Evolutionary conservation across 31 red algal genomes (phyloP), one percentile per base, ranked within the genome.

Genomic region (Bonnemaisonia californica): DNA sequence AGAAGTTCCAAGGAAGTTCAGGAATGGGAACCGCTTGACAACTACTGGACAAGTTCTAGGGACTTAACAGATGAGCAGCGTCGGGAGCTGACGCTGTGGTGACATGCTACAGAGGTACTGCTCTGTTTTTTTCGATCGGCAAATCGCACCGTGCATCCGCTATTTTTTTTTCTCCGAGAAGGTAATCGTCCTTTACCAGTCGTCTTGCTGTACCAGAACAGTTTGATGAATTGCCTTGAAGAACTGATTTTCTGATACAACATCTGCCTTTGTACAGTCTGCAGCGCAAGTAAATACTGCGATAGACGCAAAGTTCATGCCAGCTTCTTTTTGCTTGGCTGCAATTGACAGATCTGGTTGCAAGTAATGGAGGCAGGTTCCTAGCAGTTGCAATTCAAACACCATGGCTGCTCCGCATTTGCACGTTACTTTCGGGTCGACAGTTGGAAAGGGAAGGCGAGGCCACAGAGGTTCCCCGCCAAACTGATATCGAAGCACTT

Each of bases 361-460:
- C 57, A 90, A 72, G 45, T 72, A 90, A 60, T 90, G 73, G 33
- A 90, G 54, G 31, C 87, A 77, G 18, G 78, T 70, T 34, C 56
- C 78, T 28, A 90, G 45, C 60, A 90, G 29, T 55, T 90, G 87
- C 32, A 90, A 48, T 72, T 90, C 87, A 66, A 90, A 90, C 23
- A 90, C 70, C 60, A 82, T 55, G 18, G 27, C 38, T 22, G 70
- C 38, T 29, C 87, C 87, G 64, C 87, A 90, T 19, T 31, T 37
- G 19, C 57, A 47, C 29, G 40, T 64, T 37, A 47, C 47, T 35
- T 82, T 66, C 37, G 70, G 51, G 22, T 69, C 51, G 1, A 70
- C 56, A 21, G 42, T 41, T 32, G 85, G 76, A 24, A 66, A 54
- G 1, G 85, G 85, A 40, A 57, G 42, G 26, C 55, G n/a, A 1